Evolutionary conservation across 1,284 basidiomycete genomes (phyloP).

Genomic region (Pseudozyma pruni): DNA sequence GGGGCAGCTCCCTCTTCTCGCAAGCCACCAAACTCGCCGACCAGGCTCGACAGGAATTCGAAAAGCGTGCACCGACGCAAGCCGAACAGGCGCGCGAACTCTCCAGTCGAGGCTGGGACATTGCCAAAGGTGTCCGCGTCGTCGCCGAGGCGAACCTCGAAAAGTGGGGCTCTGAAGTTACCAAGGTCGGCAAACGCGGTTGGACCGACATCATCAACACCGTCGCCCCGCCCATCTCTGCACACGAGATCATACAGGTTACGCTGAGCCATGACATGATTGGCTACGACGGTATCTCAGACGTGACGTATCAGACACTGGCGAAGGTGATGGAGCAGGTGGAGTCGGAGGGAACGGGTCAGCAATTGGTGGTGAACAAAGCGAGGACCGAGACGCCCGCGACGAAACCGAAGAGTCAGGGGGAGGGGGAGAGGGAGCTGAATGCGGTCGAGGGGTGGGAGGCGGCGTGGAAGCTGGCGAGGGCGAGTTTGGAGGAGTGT

Average conservation of each 20-base stretch:
- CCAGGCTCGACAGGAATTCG: slow-evolving; percentile 64
- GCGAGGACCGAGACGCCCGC: slow-evolving; percentile 37
- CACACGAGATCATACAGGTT: slow-evolving; percentile 96
- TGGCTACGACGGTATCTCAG: slow-evolving; percentile 93
- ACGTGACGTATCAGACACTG: slow-evolving; percentile 79
- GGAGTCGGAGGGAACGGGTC: slow-evolving; percentile 42
- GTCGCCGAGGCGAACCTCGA: slow-evolving; percentile 59
- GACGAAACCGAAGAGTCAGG: slow-evolving; percentile 31
- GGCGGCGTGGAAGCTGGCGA: slow-evolving; percentile 81
- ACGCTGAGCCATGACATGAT: slow-evolving; percentile 91
- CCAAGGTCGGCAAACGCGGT: slow-evolving; percentile 56
- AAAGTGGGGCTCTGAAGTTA: slow-evolving; percentile 59
- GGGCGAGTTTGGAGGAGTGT: slow-evolving; percentile 77
- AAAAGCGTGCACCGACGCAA: slow-evolving; percentile 55
- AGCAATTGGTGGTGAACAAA: slow-evolving; percentile 63
- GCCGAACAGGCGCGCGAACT: slow-evolving; percentile 42
- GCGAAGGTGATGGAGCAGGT: slow-evolving; percentile 64
- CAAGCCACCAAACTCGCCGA: slow-evolving; percentile 63
- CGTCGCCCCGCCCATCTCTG: slow-evolving; percentile 96
- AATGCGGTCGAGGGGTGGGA: slow-evolving; percentile 86
- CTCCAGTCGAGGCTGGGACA: slow-evolving; percentile 48
- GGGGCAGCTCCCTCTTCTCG: slow-evolving; percentile 72
- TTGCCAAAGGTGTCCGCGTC: slow-evolving; percentile 59
- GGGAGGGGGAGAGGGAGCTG: slow-evolving; percentile 73
- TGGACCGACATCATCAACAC: slow-evolving; percentile 84